Evolutionary conservation across 164 flowering plant species (phyloP).

Genomic region (Santalum album): DNA sequence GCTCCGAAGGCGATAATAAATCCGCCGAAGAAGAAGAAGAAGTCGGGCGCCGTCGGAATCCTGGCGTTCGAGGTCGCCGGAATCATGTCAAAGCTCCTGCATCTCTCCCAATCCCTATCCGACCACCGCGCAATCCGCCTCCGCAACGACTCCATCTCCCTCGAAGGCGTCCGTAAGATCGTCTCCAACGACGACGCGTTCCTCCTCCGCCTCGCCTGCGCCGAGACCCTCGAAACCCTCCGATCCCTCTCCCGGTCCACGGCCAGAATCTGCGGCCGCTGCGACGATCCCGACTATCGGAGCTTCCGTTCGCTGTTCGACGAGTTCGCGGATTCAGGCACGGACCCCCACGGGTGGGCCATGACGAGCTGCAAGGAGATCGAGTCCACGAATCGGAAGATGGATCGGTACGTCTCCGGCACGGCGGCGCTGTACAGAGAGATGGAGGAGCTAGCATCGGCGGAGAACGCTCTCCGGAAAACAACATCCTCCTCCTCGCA

Average conservation of each 20-base stretch:
- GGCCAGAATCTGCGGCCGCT: constrained; percentile 32
- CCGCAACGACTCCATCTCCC: constrained; percentile 38
- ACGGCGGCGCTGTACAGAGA: constrained; percentile 45
- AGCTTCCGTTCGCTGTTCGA: constrained; percentile 35
- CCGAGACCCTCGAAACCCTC: constrained; percentile 54
- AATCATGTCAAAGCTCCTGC: constrained; percentile 72
- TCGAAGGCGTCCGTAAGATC: constrained; percentile 79
- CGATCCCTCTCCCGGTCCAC: constrained; percentile 34
- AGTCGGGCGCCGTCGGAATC: constrained; percentile 44
- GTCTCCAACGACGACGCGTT: constrained; percentile 78
- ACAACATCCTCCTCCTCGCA: no score
- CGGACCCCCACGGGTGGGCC: constrained; percentile 46
- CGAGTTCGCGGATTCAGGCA: constrained; percentile 52
- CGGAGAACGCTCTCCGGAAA: constrained; percentile 38
- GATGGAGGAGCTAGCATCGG: constrained; percentile 47
- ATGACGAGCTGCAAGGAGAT: constrained; percentile 40
- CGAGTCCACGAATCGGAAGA: constrained; percentile 47
- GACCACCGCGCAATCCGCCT: constrained; percentile 44
- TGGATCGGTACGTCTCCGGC: constrained; percentile 41
- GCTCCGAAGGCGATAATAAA: no score
- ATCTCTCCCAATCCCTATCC: constrained; percentile 63
- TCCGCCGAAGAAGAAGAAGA: constrained; percentile 14
- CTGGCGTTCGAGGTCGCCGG: constrained; percentile 76
- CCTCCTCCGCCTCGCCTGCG: constrained; percentile 70
- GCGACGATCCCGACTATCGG: constrained; percentile 29